These are phyloP conservation scores for Pseudonectria buxi DNA, from an alignment of 2,329 filamentous ascomycete species.

Conservation along the genomic window DNA sequence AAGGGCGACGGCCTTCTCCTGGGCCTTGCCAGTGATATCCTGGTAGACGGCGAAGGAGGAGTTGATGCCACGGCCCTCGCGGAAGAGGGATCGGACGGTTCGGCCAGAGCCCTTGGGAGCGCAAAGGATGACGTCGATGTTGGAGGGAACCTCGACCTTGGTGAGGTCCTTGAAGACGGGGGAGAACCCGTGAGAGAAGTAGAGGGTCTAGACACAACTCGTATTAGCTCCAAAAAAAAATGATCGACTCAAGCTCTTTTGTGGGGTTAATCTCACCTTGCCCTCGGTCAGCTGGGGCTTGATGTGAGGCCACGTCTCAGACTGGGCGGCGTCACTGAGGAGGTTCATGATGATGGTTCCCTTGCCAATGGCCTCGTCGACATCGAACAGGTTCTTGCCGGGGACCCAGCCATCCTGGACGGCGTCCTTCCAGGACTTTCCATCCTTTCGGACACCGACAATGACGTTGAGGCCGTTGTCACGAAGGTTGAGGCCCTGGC, in stretches of 20 bases:
- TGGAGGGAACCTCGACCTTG: conserved; percentile 91
- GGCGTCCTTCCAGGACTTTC: conserved; percentile 97
- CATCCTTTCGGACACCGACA: conserved; percentile 96
- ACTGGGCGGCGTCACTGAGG: conserved; percentile 94
- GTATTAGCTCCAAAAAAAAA: conserved; percentile 14
- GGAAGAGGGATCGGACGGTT: conserved; percentile 97
- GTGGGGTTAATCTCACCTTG: conserved; percentile 63
- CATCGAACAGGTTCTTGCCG: conserved; percentile 98
- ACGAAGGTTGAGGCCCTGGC: conserved; percentile 98
- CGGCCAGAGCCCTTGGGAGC: conserved; percentile 98
- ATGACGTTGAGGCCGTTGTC: conserved; percentile 99
- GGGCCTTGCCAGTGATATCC: conserved; percentile 94
- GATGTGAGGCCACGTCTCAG: conserved; percentile 96
- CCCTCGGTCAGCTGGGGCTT: conserved; percentile 98
- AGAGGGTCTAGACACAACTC: conserved; percentile 65
- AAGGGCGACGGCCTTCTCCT: conserved; percentile 95
- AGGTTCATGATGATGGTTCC: conserved; percentile 99
- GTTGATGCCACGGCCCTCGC: conserved; percentile 99
- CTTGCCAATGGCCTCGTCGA: conserved; percentile 89
- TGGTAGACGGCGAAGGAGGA: conserved; percentile 97
- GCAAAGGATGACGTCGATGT: conserved; percentile 99
- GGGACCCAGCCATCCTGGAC: conserved; percentile 95
- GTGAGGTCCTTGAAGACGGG: conserved; percentile 99
- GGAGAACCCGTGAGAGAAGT: conserved; percentile 99
- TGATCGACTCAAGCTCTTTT: neutral